Percentiles rank a stretch among this genome's conserved stretches.
Conservation (phyloP, 2,329 filamentous ascomycete species). For the Akanthomyces muscarius region DNA sequence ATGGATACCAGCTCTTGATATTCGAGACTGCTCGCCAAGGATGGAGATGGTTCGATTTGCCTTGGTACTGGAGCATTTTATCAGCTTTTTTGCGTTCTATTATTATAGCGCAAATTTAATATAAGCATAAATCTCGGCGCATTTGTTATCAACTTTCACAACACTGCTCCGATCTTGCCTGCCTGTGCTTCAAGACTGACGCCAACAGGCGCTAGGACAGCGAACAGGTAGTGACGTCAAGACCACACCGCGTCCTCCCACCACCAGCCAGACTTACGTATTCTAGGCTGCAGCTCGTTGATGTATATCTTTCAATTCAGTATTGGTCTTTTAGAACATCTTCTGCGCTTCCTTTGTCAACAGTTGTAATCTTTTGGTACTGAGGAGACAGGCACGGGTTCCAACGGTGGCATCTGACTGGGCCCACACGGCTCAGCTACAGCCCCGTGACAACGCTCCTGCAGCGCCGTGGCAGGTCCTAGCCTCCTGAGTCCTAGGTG, state of each 20-base stretch:
- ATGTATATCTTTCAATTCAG: background rate
- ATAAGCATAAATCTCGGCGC: too few relatives aligned
- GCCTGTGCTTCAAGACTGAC: background rate
- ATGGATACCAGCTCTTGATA: constrained; percentile 15
- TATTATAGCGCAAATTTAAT: too few relatives aligned
- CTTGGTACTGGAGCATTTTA: background rate
- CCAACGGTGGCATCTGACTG: constrained; percentile 12
- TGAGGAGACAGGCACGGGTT: background rate
- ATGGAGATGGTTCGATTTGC: background rate
- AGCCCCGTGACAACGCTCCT: constrained; percentile 5
- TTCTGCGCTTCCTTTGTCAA: background rate
- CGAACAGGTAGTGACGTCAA: background rate
- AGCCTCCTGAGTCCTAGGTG: background rate
- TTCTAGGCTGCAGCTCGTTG: too few relatives aligned
- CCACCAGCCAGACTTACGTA: background rate
- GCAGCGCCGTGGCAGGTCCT: background rate
- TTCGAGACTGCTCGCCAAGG: background rate
- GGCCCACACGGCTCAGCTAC: background rate
- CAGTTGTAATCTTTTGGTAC: background rate
- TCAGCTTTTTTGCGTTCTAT: too few relatives aligned
- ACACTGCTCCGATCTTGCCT: too few relatives aligned
- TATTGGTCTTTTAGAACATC: background rate
- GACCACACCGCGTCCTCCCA: background rate
- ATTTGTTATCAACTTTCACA: too few relatives aligned
- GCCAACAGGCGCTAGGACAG: background rate